These are phyloP conservation scores for Dendrocalamus sinicus DNA, from an alignment of 176 grass and related monocot genomes.

Conservation along the genomic window DNA sequence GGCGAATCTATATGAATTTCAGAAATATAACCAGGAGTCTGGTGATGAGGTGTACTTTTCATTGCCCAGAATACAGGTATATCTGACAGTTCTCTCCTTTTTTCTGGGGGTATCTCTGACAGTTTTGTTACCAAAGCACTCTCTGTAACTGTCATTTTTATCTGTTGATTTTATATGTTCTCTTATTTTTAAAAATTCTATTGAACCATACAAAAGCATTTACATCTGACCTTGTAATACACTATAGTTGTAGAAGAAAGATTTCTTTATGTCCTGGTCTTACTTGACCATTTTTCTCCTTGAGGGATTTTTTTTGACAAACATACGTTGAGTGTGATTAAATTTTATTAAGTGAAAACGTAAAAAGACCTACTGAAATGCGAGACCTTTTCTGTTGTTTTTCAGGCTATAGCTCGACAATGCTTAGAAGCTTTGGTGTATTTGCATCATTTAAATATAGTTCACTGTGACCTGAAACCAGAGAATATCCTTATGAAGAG, in stretches of 20 bases:
- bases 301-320: background rate
- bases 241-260: background rate
- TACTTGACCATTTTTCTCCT: background rate
- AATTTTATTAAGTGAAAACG: constrained; percentile 28
- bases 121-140: constrained; percentile 27
- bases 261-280: background rate
- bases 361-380: constrained; percentile 4
- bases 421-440: constrained; percentile 89
- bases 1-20: constrained; percentile 95
- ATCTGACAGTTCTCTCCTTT: background rate
- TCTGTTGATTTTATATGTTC: background rate
- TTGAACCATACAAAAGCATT: constrained; percentile 10
- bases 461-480: constrained; percentile 96
- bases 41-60: constrained; percentile 78
- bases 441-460: constrained; percentile 87
- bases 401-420: constrained; percentile 89
- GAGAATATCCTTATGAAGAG: constrained; percentile 99
- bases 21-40: constrained; percentile 95
- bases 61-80: constrained; percentile 95
- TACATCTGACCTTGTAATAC: background rate
- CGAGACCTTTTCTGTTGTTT: constrained; percentile 24
- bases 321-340: background rate
- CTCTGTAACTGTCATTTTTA: constrained; percentile 11
- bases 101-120: background rate
- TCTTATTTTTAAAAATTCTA: constrained; percentile 21